Percentiles rank a stretch among this genome's conserved stretches.
These are phyloP conservation scores for Boletus bicolor DNA, from an alignment of 768 basidiomycete genomes.

Conservation along the genomic window DNA sequence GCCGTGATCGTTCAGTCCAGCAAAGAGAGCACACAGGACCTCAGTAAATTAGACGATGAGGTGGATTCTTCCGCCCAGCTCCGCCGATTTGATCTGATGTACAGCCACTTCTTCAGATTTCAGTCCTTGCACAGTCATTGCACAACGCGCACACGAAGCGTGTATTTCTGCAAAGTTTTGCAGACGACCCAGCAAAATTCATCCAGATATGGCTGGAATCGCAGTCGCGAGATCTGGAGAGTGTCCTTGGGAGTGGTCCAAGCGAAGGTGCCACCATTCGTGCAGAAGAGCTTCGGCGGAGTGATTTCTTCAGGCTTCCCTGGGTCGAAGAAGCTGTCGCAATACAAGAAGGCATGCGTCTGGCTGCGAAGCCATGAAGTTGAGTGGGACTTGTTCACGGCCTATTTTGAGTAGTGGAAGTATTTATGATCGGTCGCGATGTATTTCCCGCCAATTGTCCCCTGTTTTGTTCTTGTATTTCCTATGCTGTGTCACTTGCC, in stretches of 20 bases:
- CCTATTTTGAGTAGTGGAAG: background rate
- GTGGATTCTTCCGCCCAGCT: slow-evolving; percentile 36
- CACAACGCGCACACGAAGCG: slow-evolving; percentile 85
- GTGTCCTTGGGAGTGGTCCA: slow-evolving; percentile 82
- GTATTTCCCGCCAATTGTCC: background rate
- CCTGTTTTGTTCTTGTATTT: background rate
- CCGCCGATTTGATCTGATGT: slow-evolving; percentile 18
- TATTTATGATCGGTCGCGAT: background rate
- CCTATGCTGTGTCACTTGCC: background rate
- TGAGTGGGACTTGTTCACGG: background rate
- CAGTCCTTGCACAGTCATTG: slow-evolving; percentile 78
- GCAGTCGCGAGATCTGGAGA: slow-evolving; percentile 88
- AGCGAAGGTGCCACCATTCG: slow-evolving; percentile 74
- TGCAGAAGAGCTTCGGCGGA: slow-evolving; percentile 85
- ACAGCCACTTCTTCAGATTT: slow-evolving; percentile 50
- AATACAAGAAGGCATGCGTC: slow-evolving; percentile 75
- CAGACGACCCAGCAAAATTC: slow-evolving; percentile 72
- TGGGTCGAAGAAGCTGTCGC: slow-evolving; percentile 91
- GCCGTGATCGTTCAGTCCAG: slow-evolving; percentile 63
- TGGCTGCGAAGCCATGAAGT: slow-evolving; percentile 49
- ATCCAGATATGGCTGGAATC: slow-evolving; percentile 90
- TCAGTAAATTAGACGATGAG: slow-evolving; percentile 84
- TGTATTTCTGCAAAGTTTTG: slow-evolving; percentile 81
- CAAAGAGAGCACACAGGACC: slow-evolving; percentile 64
- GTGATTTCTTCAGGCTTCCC: slow-evolving; percentile 87